phyloP scores from a whole-genome alignment of 768 basidiomycete species.

The Boletus barrowsii region DNA sequence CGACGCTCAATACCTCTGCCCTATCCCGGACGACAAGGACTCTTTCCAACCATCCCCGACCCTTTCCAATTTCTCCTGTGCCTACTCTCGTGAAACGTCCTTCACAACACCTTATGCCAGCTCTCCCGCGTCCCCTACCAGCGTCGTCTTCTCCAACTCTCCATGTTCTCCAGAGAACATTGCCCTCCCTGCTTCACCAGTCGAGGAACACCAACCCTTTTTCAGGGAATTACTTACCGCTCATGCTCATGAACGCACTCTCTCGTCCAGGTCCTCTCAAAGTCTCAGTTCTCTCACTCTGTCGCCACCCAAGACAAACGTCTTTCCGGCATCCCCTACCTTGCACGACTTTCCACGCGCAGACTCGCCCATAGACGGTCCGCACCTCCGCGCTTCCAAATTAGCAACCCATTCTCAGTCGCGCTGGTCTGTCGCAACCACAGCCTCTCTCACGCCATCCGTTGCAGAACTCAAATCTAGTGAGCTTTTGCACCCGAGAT shows the following conservation, averaged over 20 bases:
- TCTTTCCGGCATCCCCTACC: constrained; percentile 11
- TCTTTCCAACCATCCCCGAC: constrained; percentile 28
- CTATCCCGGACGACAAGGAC: constrained; percentile 24
- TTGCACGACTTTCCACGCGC: background rate
- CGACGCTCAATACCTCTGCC: constrained; percentile 13
- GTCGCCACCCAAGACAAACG: constrained; percentile 1
- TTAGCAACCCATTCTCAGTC: constrained; percentile 14
- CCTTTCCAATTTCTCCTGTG: constrained; percentile 25
- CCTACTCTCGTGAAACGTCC: constrained; percentile 26
- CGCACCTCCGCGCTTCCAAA: constrained; percentile 3
- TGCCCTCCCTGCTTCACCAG: constrained; percentile 25
- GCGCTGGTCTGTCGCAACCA: constrained; percentile 31
- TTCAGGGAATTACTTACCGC: background rate
- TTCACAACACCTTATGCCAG: constrained; percentile 25
- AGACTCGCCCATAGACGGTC: background rate
- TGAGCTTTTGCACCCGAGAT: constrained; percentile 7
- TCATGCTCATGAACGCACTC: background rate
- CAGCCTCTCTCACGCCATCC: constrained; percentile 26
- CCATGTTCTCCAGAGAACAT: constrained; percentile 24
- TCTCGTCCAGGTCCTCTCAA: constrained; percentile 9
- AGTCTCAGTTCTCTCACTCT: background rate
- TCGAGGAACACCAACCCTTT: constrained; percentile 9
- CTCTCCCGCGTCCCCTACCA: constrained; percentile 21
- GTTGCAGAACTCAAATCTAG: constrained; percentile 8
- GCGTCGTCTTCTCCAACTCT: constrained; percentile 11